A percentile compares a stretch with the other conserved stretches of the same genome.
Conservation (phyloP, 2,329 filamentous ascomycete species). For the Ilyonectria mors-panacis region DNA sequence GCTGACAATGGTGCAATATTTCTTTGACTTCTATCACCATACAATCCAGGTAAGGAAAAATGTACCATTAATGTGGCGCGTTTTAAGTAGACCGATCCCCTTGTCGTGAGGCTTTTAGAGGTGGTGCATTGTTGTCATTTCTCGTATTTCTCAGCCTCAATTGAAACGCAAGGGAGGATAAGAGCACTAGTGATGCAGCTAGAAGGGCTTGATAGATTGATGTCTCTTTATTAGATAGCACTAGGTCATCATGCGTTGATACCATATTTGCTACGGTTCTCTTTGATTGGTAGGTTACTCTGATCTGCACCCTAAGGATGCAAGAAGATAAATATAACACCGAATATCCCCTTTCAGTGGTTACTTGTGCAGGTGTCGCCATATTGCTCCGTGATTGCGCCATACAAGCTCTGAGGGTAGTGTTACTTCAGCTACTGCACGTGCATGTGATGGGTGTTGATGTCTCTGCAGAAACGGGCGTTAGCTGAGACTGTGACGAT, state of each 20-base stretch:
- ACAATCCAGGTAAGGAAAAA: background rate
- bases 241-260: background rate
- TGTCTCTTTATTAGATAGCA: background rate
- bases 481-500: background rate
- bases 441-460: background rate
- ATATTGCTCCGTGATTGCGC: background rate
- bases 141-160: background rate
- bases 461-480: background rate
- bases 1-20: background rate
- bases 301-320: background rate
- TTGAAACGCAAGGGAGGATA: background rate
- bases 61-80: background rate
- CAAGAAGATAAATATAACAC: background rate
- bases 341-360: background rate
- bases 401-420: background rate
- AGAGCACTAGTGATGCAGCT: background rate
- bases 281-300: background rate
- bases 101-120: background rate
- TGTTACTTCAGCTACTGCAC: background rate
- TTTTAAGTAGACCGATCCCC: background rate
- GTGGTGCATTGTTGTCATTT: background rate
- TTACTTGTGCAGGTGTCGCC: background rate
- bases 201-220: background rate
- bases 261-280: background rate
- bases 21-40: background rate